phyloP scores from a whole-genome alignment of 257 asterid genomes.

The Catharanthus roseus region DNA sequence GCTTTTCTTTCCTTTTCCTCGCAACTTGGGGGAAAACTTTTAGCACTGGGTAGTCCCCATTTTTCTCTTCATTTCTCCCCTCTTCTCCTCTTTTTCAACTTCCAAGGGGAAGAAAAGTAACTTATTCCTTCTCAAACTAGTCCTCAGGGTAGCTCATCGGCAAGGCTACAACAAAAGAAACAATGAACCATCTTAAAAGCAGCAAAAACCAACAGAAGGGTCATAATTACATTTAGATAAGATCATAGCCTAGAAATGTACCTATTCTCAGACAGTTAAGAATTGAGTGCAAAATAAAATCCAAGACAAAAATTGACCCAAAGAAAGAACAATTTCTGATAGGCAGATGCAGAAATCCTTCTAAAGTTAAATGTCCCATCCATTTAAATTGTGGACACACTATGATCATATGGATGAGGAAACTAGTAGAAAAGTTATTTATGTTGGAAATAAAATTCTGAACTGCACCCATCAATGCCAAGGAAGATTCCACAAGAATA shows the following conservation, averaged over 20 bases:
- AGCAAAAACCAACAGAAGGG: neutral
- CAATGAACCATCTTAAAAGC: neutral
- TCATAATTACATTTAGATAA: neutral
- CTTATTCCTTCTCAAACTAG: neutral
- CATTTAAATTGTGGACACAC: neutral
- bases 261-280: neutral
- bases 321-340: neutral
- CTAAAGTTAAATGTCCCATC: neutral
- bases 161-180: slow-evolving; percentile 6
- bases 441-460: neutral
- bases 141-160: slow-evolving; percentile 3
- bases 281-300: neutral
- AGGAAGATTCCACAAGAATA: slow-evolving; percentile 1
- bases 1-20: neutral
- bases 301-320: neutral
- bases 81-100: neutral
- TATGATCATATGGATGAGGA: neutral
- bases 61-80: neutral
- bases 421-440: neutral
- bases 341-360: neutral
- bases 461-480: neutral
- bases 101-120: neutral
- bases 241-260: neutral
- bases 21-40: neutral
- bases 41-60: neutral